Evolutionary conservation across 208 protist genomes (phyloP), one percentile per base, ranked within the genome.

Genomic region (Trichomonas tenax): DNA sequence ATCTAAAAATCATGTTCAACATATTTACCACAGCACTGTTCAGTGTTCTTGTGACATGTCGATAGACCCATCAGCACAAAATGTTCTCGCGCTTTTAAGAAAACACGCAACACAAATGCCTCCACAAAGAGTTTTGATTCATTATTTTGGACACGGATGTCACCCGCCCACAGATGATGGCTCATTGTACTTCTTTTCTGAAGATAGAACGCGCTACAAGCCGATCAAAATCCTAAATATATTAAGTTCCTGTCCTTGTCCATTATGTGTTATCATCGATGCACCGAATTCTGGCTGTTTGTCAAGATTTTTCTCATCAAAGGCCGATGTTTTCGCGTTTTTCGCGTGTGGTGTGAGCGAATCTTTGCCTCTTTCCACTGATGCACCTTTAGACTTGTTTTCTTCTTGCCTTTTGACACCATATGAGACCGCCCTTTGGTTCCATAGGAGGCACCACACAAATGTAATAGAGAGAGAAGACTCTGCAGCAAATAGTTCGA

Each of bases 61-160:
- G 0, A 41, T 93, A 40, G 86, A 93, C 51, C 86, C 86, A 51
- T 93, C 86, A 34, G 86, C 44, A 9, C 44, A 93, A 93, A 93
- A 38, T 15, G 86, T 93, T 0, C 4, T 93, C 10, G 11, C 23
- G 0, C 44, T 93, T 17, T 38, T 93, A 10, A 4, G 44, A 11
- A 34, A 41, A n/a, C 86, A 93, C 46, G 36, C 86, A 1, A 51
- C 86, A 17, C 46, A 38, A 51, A 38, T 93, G 44, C 86, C 86
- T 17, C 86, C 86, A 58, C 86, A 93, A 58, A 4, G 44, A 15
- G 44, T 93, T 51, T 34, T 93, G n/a, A 17, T 93, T 48, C 86
- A 93, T 93, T 93, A 93, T 93, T 93, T 38, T 51, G 86, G 86
- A 34, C 86, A 93, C 21, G 86, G 86, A 9, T 93, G 86, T 51